Conservation (phyloP, 225 moss, liverwort and hornwort genomes). For the Pseudoscleropodium purum region DNA sequence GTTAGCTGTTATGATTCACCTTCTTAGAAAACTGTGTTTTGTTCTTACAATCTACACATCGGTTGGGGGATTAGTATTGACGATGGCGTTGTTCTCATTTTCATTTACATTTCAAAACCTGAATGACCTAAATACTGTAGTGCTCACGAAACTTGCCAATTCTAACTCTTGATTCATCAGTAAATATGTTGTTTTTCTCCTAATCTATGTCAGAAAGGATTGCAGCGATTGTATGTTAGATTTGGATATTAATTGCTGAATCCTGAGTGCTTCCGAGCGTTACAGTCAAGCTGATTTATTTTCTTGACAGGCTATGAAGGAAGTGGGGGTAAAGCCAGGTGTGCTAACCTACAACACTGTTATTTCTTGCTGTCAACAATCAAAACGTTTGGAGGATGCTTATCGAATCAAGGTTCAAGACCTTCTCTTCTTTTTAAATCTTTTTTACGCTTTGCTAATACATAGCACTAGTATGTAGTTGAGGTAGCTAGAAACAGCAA, state of each 20-base stretch:
- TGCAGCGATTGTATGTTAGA: not conserved
- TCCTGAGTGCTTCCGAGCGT: not conserved
- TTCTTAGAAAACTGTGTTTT: not conserved
- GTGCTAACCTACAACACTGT: slow-evolving; percentile 86
- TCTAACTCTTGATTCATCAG: not conserved
- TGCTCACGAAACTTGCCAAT: not conserved
- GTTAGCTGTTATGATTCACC: slow-evolving; percentile 17
- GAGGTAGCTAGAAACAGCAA: not conserved
- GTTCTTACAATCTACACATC: not conserved
- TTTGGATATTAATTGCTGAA: not conserved
- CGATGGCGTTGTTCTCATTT: not conserved
- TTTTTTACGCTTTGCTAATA: not conserved
- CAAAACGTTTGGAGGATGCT: slow-evolving; percentile 80
- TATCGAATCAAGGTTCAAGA: slow-evolving; percentile 69
- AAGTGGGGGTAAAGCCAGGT: slow-evolving; percentile 74
- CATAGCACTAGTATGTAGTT: not conserved
- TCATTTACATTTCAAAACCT: not conserved
- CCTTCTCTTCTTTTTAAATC: not conserved
- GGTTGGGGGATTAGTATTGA: not conserved
- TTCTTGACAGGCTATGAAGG: slow-evolving; percentile 71
- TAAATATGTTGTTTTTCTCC: not conserved
- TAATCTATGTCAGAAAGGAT: not conserved
- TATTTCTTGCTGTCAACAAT: slow-evolving; percentile 93
- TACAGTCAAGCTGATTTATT: not conserved
- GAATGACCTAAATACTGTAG: not conserved